Conservation (phyloP, 805 yeast genomes). For the Saccharomycopsis fibuligera region DNA sequence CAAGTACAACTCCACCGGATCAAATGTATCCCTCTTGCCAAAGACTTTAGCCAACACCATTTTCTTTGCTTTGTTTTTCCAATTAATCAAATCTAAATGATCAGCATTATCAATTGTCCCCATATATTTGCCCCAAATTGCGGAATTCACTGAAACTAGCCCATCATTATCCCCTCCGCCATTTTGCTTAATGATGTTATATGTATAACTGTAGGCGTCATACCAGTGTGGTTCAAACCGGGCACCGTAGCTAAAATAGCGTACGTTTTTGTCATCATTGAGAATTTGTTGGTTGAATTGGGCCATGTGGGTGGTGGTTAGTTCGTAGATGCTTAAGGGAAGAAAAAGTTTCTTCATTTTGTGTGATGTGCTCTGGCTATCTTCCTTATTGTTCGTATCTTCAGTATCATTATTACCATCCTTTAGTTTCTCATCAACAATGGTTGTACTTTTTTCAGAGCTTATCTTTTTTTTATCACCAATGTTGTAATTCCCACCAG, state of each 20-base stretch:
- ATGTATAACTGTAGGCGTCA: slow-evolving; percentile 55
- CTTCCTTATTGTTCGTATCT: too few species aligned
- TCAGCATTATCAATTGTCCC: slow-evolving; percentile 78
- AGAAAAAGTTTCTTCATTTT: too few species aligned
- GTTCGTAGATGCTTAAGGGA: slow-evolving; percentile 45
- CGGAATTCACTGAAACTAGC: slow-evolving; percentile 67
- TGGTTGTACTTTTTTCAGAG: slow-evolving; percentile 2
- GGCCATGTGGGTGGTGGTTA: slow-evolving; percentile 50
- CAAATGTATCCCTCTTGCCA: slow-evolving; percentile 38
- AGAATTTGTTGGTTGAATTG: slow-evolving; percentile 46
- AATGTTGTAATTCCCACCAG: too few species aligned
- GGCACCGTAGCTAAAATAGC: slow-evolving; percentile 83
- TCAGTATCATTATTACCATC: too few species aligned
- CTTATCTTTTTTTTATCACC: too few species aligned
- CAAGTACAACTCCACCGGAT: slow-evolving; percentile 64
- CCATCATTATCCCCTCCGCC: slow-evolving; percentile 70
- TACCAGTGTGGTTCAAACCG: slow-evolving; percentile 54
- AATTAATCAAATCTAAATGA: slow-evolving; percentile 80
- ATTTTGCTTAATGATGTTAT: slow-evolving; percentile 50
- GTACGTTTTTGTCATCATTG: slow-evolving; percentile 56
- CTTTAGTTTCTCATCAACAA: background rate
- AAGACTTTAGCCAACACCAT: slow-evolving; percentile 27
- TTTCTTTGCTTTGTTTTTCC: slow-evolving; percentile 54
- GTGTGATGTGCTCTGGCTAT: too few species aligned
- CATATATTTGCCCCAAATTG: slow-evolving; percentile 78